Evolutionary conservation across 805 yeast genomes (phyloP), one percentile per base, ranked within the genome.

Genomic region (Candida anglica): DNA sequence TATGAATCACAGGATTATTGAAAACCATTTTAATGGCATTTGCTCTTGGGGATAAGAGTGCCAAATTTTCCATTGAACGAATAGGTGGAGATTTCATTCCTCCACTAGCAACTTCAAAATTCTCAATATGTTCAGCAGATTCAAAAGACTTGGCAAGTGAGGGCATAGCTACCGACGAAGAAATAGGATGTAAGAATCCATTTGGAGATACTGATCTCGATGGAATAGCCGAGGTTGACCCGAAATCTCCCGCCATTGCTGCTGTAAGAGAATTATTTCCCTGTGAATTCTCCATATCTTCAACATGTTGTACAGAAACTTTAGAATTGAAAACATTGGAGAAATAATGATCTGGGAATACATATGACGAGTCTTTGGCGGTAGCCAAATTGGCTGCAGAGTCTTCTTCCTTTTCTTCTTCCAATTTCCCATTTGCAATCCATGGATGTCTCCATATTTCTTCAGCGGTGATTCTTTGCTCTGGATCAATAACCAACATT

Each of bases 381-480:
- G 13, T 16, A 13, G 16, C 30, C 11, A 19, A 9, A 10, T 5
- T 11, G 9, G 23, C 11, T 11, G 9, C 11, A 11, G 23, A 21
- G 11, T 21, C 23, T n/a, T n/a, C n/a, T n/a, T n/a, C n/a, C n/a
- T n/a, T n/a, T n/a, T n/a, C n/a, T 6, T 20, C 23, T 11, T 24
- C 21, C 14, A 37, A 46, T 20, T 42, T 31, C 6, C 30, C 20
- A n/a, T 38, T 46, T 27, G 44, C 50, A 7, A 63, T 43, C 95
- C 95, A 85, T 9, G 88, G 87, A 53, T 85, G 89, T 13, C 66
- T 54, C 45, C 83, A 63, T 19, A 85, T 65, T 40, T 84, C 80
- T 30, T 79, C 80, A 28, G 83, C 72, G 2, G 84, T 75, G 43
- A 80, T 82, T 47, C 95, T 67, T 34, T 70, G 71, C 9, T 66